Evolutionary conservation across 352 stramenopile species (phyloP).

Genomic region (Phytopythium montanum): DNA sequence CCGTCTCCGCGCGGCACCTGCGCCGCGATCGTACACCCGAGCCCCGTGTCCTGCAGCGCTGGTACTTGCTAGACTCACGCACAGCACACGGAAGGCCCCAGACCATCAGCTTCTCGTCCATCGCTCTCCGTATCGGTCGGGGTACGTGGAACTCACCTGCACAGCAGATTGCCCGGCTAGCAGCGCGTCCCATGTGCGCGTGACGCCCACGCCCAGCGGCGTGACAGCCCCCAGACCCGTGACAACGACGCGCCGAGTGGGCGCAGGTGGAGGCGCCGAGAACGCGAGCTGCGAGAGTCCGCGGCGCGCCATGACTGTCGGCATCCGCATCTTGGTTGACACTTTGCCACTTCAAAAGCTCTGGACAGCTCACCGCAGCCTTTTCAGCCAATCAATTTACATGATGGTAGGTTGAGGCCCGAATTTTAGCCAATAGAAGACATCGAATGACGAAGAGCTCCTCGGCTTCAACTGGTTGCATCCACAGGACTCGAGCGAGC

Average conservation of each 20-base stretch:
- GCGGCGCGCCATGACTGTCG: slow-evolving; percentile 14
- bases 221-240: slow-evolving; percentile 91
- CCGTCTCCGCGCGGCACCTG: slow-evolving; percentile 61
- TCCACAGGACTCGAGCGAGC: too few relatives aligned
- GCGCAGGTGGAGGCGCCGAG: slow-evolving; percentile 40
- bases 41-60: slow-evolving; percentile 44
- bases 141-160: slow-evolving; percentile 20
- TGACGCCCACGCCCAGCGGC: slow-evolving; percentile 85
- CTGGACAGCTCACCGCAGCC: background rate
- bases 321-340: background rate
- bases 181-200: slow-evolving; percentile 79
- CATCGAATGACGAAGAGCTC: background rate
- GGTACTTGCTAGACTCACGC: slow-evolving; percentile 36
- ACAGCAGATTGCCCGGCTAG: slow-evolving; percentile 79
- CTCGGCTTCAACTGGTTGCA: background rate
- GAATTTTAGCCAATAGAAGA: background rate
- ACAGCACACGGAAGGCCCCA: background rate
- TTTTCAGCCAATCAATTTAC: background rate
- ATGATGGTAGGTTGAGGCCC: background rate
- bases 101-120: background rate
- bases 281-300: slow-evolving; percentile 69
- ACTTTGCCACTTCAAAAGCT: background rate
- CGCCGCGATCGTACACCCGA: slow-evolving; percentile 69
- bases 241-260: slow-evolving; percentile 86
- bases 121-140: too few relatives aligned